Evolutionary conservation across 768 basidiomycete genomes (phyloP), one percentile per base, ranked within the genome.

Genomic region (Leucosporidium creatinivorum): DNA sequence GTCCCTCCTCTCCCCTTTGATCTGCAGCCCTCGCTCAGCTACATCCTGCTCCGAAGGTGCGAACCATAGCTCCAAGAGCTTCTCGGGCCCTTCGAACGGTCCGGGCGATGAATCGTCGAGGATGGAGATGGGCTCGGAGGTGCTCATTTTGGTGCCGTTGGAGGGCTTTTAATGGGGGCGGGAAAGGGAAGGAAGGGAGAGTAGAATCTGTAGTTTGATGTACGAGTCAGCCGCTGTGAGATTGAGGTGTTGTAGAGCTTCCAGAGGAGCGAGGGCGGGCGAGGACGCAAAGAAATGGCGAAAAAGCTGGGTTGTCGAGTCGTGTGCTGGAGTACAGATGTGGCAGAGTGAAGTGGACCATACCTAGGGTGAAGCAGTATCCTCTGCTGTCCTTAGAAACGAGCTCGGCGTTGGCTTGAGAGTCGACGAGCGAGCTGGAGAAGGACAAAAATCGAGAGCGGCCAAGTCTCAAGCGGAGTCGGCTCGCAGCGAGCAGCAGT

Each of bases 31-130:
- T 25, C 66, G 63, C 58, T 56, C 50, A 18, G 62, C 63, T 33
- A 65, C 70, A 44, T 86, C 84, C 13, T 83, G 79, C 13, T 83
- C 82, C 8, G 87, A 87, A 18, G 91, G 90, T 1, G 89, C 86
- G 80, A 98, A 97, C 96, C 96, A 98, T 59, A 98, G 85, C 81
- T 99, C 96, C 56, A 98, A 84, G 51, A 97, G 73, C 70, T 77
- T 77, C 61, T 77, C 72, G 28, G 72, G 72, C 12, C 72, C 70
- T 61, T 71, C 70, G 39, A 52, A 52, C 2, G 51, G 51, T 8
- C 51, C 51, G 51, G 51, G 51, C 6, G 51, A 52, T 7, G 51
- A 52, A 26, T 52, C 51, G 51, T 23, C 51, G 51, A 52, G 23
- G 21, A 17, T 12, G n/a, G 8, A 4, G 51, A 52, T 15, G 51